Evolutionary conservation across 2,329 filamentous ascomycete genomes (phyloP).

Genomic region (Ophiostoma himal-ulmi): DNA sequence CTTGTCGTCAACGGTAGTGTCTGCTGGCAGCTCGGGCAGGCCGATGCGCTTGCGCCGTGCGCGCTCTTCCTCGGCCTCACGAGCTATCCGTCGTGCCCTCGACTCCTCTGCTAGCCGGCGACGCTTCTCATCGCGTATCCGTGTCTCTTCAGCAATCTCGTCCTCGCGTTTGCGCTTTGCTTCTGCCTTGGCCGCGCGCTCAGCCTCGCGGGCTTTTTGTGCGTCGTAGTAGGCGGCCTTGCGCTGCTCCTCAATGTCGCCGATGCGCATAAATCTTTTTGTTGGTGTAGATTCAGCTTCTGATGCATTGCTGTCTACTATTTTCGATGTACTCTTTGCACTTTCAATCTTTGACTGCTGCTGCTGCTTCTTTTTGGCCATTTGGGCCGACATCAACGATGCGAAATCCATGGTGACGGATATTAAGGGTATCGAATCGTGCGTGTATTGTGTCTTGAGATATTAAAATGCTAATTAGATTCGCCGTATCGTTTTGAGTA

Average conservation of each 20-base stretch:
- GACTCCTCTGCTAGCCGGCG: constrained; percentile 76
- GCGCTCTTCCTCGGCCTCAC: constrained; percentile 67
- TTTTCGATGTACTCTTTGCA: background rate
- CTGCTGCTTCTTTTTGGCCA: constrained; percentile 61
- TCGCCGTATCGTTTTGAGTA: background rate
- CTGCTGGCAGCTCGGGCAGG: constrained; percentile 61
- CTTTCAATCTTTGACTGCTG: background rate
- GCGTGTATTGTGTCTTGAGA: background rate
- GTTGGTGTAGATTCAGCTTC: constrained; percentile 30
- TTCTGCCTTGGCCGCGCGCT: constrained; percentile 61
- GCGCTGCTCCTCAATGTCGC: constrained; percentile 78
- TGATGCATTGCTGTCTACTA: background rate
- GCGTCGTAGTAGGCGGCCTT: constrained; percentile 74
- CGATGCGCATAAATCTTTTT: constrained; percentile 78
- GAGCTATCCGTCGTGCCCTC: constrained; percentile 60
- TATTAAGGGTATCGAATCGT: background rate
- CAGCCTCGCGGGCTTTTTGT: constrained; percentile 66
- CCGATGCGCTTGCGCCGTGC: constrained; percentile 70
- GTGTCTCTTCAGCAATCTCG: constrained; percentile 66
- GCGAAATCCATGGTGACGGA: constrained; percentile 77
- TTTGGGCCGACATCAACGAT: constrained; percentile 85
- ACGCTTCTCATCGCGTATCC: constrained; percentile 73
- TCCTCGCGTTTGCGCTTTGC: constrained; percentile 88
- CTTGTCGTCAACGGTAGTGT: constrained; percentile 7
- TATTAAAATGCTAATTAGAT: background rate